These are phyloP conservation scores for Lathyrus aphaca DNA, from an alignment of 306 rosid genomes.

Conservation along the genomic window DNA sequence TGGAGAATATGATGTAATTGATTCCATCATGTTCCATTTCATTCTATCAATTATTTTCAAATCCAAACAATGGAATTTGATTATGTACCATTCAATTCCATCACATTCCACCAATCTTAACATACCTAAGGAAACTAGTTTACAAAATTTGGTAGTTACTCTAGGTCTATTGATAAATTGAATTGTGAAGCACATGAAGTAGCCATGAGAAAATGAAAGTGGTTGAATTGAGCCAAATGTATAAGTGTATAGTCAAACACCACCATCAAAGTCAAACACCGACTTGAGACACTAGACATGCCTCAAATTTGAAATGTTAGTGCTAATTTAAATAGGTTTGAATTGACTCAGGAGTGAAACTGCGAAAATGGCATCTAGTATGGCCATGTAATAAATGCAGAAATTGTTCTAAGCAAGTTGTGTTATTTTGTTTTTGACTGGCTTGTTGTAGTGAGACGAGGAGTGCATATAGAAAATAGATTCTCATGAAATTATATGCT, in stretches of 20 bases:
- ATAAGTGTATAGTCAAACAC: neutral
- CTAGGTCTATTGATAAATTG: neutral
- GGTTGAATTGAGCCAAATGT: neutral
- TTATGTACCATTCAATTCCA: too few relatives aligned
- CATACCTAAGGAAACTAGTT: neutral
- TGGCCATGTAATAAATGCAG: neutral
- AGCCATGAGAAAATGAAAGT: neutral
- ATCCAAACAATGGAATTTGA: too few relatives aligned
- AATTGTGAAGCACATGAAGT: neutral
- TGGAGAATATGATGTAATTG: too few relatives aligned
- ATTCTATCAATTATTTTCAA: too few relatives aligned
- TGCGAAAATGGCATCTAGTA: neutral
- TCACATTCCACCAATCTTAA: too few relatives aligned
- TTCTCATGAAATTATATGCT: neutral
- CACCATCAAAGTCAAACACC: neutral
- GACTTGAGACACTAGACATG: neutral
- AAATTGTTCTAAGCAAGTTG: slow-evolving; percentile 9
- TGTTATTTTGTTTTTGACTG: slow-evolving; percentile 13
- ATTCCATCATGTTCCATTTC: too few relatives aligned
- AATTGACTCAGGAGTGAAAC: neutral
- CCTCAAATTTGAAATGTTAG: neutral
- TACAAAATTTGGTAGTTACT: neutral
- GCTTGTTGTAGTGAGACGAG: slow-evolving; percentile 12
- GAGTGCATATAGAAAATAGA: neutral
- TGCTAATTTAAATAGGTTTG: neutral